Base-by-base conservation (phyloP, 2,329 filamentous ascomycete genomes). In the Zasmidium citrigriseum region DNA sequence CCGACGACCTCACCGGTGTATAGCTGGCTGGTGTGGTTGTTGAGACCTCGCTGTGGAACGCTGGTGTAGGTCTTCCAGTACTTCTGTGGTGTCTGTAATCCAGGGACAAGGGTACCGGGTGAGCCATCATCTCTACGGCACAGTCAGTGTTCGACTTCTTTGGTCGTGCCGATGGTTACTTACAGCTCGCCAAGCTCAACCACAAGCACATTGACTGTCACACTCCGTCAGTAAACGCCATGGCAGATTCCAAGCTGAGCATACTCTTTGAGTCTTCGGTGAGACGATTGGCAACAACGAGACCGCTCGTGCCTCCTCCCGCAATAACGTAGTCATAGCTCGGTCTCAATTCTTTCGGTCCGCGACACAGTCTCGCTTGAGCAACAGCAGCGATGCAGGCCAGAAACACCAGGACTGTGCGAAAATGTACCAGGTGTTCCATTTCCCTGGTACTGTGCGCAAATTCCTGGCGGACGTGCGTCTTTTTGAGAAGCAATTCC, bases 1-100 rank as follows among this genome's bases (percentile, higher is more conserved):
- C 55, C 55, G 23, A 75, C 68, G 2, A 73, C 52, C 65, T 59
- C 58, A 67, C 77, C 23, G 77, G 75, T 44, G 29, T 52, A 44
- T 3, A 58, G 46, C 34, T 52, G 46, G 14, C 29, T 51, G 3
- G 47, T 52, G 3, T 46, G 25, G 21, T 46, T 46, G n/a, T 51
- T 20, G n/a, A 56, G 54, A 9, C 34, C 29, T 14, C 16, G 5
- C 29, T 56, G 54, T 5, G 54, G 54, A 14, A 34, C 44, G n/a
- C 54, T 56, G n/a, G 14, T 52, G 34, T 56, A 56, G 18, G 20
- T 50, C 4, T 46, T 34, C 20, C 27, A 14, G 34, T 60, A 60
- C 41, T 60, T 52, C 12, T 47, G 45, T 5, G 58, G 51, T 3
- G 52, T 46, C 14, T 48, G 38, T 4, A 60, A 52, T 10, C 58